A percentile compares a stretch with the other conserved stretches of the same genome.
phyloP scores from a whole-genome alignment of 225 moss, liverwort and hornwort genomes.

The Pleurozium schreberi region DNA sequence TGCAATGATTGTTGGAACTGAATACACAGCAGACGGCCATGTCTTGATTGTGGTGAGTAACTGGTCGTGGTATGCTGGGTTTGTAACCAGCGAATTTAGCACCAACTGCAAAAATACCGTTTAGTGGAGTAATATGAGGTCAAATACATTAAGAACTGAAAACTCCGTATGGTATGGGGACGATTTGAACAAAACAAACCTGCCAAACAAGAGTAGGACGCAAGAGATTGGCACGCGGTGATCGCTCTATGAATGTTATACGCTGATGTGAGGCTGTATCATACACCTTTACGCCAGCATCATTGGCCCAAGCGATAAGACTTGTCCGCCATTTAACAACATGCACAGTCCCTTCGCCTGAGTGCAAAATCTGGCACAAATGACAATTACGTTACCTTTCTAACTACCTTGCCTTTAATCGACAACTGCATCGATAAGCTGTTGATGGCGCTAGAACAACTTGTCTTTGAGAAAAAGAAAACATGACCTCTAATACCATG shows the following conservation, averaged over 20 bases:
- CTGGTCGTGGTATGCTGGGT: conserved; percentile 79
- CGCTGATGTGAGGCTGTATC: conserved; percentile 92
- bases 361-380: conserved; percentile 69
- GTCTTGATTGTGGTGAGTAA: conserved; percentile 75
- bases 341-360: conserved; percentile 92
- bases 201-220: conserved; percentile 92
- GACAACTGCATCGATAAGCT: neutral
- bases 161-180: neutral
- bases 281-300: conserved; percentile 83
- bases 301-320: conserved; percentile 98
- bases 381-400: neutral
- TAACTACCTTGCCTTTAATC: neutral
- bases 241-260: conserved; percentile 78
- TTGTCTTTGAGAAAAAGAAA: neutral
- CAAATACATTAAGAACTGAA: neutral
- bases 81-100: conserved; percentile 85
- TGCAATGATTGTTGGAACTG: conserved; percentile 84
- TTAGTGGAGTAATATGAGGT: neutral
- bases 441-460: neutral
- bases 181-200: conserved; percentile 26
- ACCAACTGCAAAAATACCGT: conserved; percentile 58
- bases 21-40: conserved; percentile 80
- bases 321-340: conserved; percentile 91
- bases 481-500: neutral
- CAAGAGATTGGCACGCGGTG: conserved; percentile 66